phyloP scores from a whole-genome alignment of 2,329 filamentous ascomycete genomes.

The Aspergillus ochraceoroseus region DNA sequence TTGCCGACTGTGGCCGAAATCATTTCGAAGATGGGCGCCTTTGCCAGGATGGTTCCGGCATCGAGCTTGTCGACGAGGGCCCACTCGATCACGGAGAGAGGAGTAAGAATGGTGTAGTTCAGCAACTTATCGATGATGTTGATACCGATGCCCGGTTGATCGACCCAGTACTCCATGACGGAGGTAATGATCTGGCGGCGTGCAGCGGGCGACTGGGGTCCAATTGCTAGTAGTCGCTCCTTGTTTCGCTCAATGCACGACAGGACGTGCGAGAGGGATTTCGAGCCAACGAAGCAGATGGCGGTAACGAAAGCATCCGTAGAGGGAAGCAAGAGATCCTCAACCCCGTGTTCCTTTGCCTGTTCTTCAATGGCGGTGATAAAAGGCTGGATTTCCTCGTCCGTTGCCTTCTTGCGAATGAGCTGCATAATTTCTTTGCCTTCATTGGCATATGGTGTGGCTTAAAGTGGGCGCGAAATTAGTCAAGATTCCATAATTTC shows the following conservation, averaged over 20 bases:
- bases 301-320: conserved; percentile 92
- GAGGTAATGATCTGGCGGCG: conserved; percentile 83
- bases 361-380: conserved; percentile 77
- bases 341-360: conserved; percentile 62
- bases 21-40: conserved; percentile 81
- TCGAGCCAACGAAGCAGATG: conserved; percentile 88
- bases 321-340: conserved; percentile 74
- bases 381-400: conserved; percentile 78
- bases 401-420: conserved; percentile 75
- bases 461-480: conserved; percentile 39
- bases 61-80: conserved; percentile 64
- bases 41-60: conserved; percentile 63
- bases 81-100: conserved; percentile 83
- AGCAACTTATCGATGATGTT: conserved; percentile 94
- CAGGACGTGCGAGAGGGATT: conserved; percentile 91
- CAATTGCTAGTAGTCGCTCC: conserved; percentile 75
- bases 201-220: conserved; percentile 67
- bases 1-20: conserved; percentile 83
- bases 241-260: conserved; percentile 95
- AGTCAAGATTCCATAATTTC: neutral
- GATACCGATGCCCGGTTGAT: conserved; percentile 86
- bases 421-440: conserved; percentile 76
- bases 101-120: conserved; percentile 92
- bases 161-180: conserved; percentile 87
- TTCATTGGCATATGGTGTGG: conserved; percentile 74